phyloP scores from a whole-genome alignment of 805 yeast genomes.

The Candida schatavii region DNA sequence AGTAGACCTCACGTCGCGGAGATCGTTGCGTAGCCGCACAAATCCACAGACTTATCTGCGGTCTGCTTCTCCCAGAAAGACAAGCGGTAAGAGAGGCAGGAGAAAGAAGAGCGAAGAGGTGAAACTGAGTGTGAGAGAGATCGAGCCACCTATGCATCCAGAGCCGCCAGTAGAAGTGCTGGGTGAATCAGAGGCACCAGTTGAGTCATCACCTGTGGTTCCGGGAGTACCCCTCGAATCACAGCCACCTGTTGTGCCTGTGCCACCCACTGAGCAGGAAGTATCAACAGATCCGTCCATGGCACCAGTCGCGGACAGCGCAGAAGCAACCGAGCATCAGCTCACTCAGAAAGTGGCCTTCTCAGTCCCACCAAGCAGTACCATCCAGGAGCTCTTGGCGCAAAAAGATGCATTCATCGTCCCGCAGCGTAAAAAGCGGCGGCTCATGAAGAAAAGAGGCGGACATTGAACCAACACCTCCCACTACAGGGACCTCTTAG shows the following conservation, averaged over 20 bases:
- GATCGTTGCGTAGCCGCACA: constrained; percentile 25
- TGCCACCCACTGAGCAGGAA: no score
- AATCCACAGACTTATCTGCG: constrained; percentile 1
- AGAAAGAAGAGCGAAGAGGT: background rate
- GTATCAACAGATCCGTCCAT: no score
- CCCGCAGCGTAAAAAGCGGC: constrained; percentile 1
- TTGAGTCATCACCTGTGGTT: no score
- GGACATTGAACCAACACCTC: no score
- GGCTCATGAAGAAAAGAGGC: constrained; percentile 1
- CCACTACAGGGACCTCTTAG: no score
- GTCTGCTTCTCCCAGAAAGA: constrained; percentile 3
- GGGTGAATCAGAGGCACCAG: no score
- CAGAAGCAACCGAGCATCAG: background rate
- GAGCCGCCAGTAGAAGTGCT: constrained; percentile 1
- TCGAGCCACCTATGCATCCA: background rate
- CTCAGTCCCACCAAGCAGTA: background rate
- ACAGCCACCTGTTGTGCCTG: no score
- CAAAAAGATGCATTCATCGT: background rate
- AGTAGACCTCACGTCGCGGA: constrained; percentile 18
- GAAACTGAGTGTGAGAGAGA: background rate
- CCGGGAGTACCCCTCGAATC: no score
- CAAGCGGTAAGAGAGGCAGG: constrained; percentile 1
- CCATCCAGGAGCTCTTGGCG: background rate
- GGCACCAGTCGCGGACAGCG: constrained; percentile 1
- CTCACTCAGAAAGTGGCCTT: no score